A percentile compares a stretch with the other conserved stretches of the same genome.
Evolutionary conservation across 2,329 filamentous ascomycete species (phyloP).

Genomic region (Fusarium albidum): DNA sequence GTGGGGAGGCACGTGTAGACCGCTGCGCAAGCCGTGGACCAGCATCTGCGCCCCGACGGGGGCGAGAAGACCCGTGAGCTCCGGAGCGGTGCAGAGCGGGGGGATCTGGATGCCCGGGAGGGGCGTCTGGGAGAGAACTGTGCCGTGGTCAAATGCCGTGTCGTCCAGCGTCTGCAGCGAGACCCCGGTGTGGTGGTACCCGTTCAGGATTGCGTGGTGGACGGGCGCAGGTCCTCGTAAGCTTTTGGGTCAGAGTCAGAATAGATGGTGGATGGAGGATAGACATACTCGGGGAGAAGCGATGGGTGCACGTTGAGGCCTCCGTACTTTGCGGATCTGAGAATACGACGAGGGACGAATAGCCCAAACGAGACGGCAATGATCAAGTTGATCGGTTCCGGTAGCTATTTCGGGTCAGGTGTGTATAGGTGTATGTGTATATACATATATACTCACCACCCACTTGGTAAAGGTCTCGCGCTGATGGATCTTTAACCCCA

Average conservation of each 20-base stretch:
- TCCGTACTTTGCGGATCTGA: conserved; percentile 77
- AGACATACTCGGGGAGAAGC: conserved; percentile 77
- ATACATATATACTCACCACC: conserved; percentile 74
- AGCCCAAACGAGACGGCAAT: conserved; percentile 95
- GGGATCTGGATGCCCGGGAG: conserved; percentile 63
- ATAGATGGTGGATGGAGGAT: not conserved
- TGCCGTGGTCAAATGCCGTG: conserved; percentile 78
- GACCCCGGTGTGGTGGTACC: conserved; percentile 71
- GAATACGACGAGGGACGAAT: conserved; percentile 80
- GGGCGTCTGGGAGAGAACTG: conserved; percentile 75
- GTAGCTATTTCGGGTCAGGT: conserved; percentile 54
- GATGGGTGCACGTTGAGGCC: conserved; percentile 96
- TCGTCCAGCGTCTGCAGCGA: conserved; percentile 88
- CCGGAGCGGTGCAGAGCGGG: conserved; percentile 52
- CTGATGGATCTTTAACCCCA: conserved; percentile 75
- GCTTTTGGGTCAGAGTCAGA: conserved; percentile 55
- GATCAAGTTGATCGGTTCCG: conserved; percentile 74
- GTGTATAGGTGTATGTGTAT: too few relatives aligned
- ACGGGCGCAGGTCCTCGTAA: conserved; percentile 88
- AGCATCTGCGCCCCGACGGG: conserved; percentile 76
- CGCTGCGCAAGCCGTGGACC: conserved; percentile 66
- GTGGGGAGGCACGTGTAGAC: conserved; percentile 72
- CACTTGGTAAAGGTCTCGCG: conserved; percentile 85
- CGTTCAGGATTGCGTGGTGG: conserved; percentile 79
- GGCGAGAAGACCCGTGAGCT: conserved; percentile 60